phyloP scores from a whole-genome alignment of 2,329 filamentous ascomycete species.

The Cryphonectria naterciae region DNA sequence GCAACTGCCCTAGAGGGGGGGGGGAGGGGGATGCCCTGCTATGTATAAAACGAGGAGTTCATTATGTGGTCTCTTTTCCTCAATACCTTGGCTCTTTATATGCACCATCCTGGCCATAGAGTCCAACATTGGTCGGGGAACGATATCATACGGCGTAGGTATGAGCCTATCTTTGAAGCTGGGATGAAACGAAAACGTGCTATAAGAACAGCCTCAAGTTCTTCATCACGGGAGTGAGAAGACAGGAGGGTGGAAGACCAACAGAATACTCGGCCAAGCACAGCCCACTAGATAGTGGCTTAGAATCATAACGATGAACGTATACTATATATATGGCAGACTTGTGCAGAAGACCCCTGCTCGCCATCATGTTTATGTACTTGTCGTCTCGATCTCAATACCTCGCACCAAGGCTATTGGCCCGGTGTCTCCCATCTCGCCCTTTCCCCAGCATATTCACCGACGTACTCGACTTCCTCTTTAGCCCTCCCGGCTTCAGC shows the following conservation, averaged over 20 bases:
- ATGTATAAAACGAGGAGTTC: background rate
- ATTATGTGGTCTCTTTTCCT: background rate
- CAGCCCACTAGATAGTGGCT: background rate
- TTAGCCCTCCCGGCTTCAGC: slow-evolving; percentile 56
- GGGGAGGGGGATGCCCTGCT: background rate
- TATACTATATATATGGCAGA: background rate
- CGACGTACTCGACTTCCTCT: slow-evolving; percentile 48
- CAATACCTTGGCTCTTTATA: background rate
- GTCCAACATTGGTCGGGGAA: too few species aligned
- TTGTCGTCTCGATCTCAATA: slow-evolving; percentile 5
- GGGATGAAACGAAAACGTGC: background rate
- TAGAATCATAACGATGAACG: background rate
- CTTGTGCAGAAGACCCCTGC: background rate
- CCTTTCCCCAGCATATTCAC: slow-evolving; percentile 29
- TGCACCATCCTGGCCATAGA: background rate
- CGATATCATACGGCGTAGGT: too few species aligned
- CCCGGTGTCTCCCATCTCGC: slow-evolving; percentile 30
- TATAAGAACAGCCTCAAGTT: background rate
- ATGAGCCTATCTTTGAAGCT: background rate
- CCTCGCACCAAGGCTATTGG: slow-evolving; percentile 32
- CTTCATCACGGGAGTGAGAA: background rate
- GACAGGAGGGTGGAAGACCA: background rate
- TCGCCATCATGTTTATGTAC: background rate
- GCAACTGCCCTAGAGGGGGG: background rate
- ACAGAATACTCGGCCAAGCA: background rate